Evolutionary conservation across 352 stramenopile genomes (phyloP).

Genomic region (Hyaloperonospora brassicae): DNA sequence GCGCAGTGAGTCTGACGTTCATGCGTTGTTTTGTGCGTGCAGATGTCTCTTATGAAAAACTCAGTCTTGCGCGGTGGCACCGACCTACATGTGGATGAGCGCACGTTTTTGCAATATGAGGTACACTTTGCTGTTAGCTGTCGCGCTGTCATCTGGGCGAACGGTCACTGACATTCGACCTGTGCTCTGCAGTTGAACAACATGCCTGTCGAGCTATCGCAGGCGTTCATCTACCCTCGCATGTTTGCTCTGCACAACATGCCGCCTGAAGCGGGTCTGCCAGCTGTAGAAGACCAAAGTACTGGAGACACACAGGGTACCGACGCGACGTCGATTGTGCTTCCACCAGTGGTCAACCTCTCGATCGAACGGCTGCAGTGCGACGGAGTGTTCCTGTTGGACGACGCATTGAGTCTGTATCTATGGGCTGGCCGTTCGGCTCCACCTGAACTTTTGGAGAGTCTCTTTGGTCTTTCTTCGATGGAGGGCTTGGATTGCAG

Average conservation of each 20-base stretch:
- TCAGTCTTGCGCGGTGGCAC: conserved; percentile 93
- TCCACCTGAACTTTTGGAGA: conserved; percentile 78
- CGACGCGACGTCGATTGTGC: conserved; percentile 46
- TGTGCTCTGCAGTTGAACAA: conserved; percentile 71
- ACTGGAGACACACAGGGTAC: conserved; percentile 13
- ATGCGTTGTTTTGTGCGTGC: conserved; percentile 10
- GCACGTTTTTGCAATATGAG: conserved; percentile 88
- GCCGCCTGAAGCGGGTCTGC: conserved; percentile 76
- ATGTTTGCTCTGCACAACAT: conserved; percentile 95
- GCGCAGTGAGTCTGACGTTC: conserved; percentile 8
- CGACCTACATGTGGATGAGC: conserved; percentile 94
- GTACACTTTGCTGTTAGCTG: conserved; percentile 18
- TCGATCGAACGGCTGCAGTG: conserved; percentile 91
- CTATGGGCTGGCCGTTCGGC: conserved; percentile 93
- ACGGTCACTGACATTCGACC: conserved; percentile 9
- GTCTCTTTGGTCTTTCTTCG: conserved; percentile 91
- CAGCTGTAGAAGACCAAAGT: conserved; percentile 39
- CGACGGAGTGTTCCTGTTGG: conserved; percentile 94
- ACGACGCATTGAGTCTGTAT: conserved; percentile 94
- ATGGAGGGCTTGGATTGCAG: conserved; percentile 92
- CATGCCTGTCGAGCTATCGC: conserved; percentile 89
- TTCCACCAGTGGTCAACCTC: conserved; percentile 91
- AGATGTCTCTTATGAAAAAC: conserved; percentile 98
- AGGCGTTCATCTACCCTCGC: conserved; percentile 94
- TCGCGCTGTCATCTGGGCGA: conserved; percentile 1